phyloP scores from a whole-genome alignment of 345 rosid genomes.

The Eutrema yunnanense region DNA sequence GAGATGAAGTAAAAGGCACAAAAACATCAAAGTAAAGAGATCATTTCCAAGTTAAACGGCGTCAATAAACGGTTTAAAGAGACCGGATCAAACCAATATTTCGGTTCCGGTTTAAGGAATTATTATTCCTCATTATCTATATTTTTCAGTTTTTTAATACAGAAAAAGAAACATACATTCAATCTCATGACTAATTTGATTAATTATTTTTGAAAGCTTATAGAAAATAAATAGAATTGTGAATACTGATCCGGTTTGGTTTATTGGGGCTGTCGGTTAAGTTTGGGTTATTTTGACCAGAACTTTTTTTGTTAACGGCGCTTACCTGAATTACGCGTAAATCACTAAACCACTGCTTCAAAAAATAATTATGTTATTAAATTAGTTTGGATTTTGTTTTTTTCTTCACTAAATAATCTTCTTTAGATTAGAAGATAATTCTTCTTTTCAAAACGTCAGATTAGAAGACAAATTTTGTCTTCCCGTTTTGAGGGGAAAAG shows the following conservation, averaged over 20 bases:
- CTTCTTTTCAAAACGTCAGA: neutral
- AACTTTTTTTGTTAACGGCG: conserved; percentile 4
- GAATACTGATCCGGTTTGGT: neutral
- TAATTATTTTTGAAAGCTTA: neutral
- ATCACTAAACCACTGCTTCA: neutral
- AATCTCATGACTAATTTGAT: neutral
- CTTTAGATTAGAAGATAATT: conserved; percentile 16
- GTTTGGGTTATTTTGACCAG: neutral
- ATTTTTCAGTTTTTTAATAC: neutral
- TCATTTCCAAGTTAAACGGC: conserved; percentile 4
- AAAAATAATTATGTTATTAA: neutral
- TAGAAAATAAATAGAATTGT: neutral
- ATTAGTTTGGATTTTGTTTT: neutral
- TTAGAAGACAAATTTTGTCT: conserved; percentile 14
- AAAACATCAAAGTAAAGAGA: neutral
- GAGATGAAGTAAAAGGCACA: conserved; percentile 32
- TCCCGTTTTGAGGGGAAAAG: conserved; percentile 28
- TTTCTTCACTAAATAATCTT: neutral
- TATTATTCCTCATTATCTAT: neutral
- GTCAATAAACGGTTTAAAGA: conserved; percentile 6
- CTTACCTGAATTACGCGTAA: conserved; percentile 5
- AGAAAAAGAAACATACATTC: neutral
- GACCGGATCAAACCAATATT: neutral
- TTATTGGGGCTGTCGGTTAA: neutral
- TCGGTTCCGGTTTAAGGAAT: neutral